These are phyloP conservation scores for Zanthoxylum bungeanum DNA, from an alignment of 345 rosid genomes.

Conservation along the genomic window DNA sequence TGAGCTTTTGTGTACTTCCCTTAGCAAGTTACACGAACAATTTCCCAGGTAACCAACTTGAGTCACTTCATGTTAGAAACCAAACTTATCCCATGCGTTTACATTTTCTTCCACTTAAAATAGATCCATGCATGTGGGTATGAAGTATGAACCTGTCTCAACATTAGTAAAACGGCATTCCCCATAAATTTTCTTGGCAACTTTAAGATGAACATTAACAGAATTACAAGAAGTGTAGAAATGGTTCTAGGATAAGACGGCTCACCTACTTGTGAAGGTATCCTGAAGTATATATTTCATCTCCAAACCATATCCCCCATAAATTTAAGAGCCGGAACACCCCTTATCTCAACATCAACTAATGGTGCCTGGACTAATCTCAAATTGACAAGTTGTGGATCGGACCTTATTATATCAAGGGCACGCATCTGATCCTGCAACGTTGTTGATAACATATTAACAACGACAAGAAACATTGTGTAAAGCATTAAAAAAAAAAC, in stretches of 20 bases:
- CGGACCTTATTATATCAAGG: constrained; percentile 45
- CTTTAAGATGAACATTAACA: background rate
- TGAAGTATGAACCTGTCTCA: background rate
- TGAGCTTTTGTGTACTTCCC: background rate
- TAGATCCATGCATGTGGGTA: background rate
- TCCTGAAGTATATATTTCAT: constrained; percentile 18
- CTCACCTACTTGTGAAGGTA: background rate
- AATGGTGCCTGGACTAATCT: constrained; percentile 51
- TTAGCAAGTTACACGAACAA: background rate
- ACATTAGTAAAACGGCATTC: background rate
- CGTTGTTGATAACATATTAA: background rate
- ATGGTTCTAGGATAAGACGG: background rate
- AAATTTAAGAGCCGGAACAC: constrained; percentile 74
- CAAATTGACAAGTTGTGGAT: constrained; percentile 51
- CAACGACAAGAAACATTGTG: background rate
- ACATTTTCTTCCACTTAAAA: background rate
- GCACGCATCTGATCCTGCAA: constrained; percentile 68
- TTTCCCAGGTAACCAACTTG: background rate
- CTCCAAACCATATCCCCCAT: constrained; percentile 71
- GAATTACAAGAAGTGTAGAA: background rate
- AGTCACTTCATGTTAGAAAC: background rate
- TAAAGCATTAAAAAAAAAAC: background rate
- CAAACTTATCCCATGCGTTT: background rate
- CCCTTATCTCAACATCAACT: constrained; percentile 74
- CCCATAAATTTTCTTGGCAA: background rate